These are phyloP conservation scores for Sequoia sempervirens DNA, from an alignment of 75 land plant genomes.

Conservation along the genomic window DNA sequence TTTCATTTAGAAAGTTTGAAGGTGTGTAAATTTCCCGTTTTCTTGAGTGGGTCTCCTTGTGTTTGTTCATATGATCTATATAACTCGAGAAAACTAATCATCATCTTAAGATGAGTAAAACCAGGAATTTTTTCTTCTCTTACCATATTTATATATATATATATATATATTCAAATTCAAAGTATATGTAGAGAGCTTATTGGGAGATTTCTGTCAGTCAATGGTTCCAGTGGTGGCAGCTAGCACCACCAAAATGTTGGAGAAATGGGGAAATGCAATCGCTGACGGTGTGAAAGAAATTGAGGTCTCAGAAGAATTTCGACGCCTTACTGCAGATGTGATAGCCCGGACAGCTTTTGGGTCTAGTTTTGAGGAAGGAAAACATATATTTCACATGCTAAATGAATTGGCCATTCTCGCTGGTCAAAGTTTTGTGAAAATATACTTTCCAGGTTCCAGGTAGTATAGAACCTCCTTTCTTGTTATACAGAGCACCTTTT, in stretches of 20 bases:
- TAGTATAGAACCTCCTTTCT: not conserved
- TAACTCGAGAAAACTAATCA: no score
- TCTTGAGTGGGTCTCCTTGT: no score
- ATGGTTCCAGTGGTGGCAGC: conserved; percentile 12
- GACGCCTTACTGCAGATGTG: conserved; percentile 35
- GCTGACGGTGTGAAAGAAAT: conserved; percentile 17
- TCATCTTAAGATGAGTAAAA: no score
- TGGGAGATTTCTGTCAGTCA: not conserved
- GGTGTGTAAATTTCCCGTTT: not conserved
- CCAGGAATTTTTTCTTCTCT: no score
- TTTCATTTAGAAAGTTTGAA: conserved; percentile 35
- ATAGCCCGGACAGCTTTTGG: conserved; percentile 53
- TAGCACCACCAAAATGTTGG: conserved; percentile 10
- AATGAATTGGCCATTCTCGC: conserved; percentile 13
- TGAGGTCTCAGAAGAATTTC: conserved; percentile 38
- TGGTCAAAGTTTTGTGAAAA: no score
- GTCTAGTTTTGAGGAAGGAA: conserved; percentile 41
- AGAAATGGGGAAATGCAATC: conserved; percentile 26
- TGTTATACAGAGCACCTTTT: no score
- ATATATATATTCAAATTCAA: no score
- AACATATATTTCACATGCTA: conserved; percentile 24
- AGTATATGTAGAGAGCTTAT: not conserved
- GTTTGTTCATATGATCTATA: no score
- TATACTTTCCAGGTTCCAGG: conserved; percentile 13
- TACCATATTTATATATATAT: no score